Conservation (phyloP, 345 rosid genomes). For the Gossypium herbaceum region DNA sequence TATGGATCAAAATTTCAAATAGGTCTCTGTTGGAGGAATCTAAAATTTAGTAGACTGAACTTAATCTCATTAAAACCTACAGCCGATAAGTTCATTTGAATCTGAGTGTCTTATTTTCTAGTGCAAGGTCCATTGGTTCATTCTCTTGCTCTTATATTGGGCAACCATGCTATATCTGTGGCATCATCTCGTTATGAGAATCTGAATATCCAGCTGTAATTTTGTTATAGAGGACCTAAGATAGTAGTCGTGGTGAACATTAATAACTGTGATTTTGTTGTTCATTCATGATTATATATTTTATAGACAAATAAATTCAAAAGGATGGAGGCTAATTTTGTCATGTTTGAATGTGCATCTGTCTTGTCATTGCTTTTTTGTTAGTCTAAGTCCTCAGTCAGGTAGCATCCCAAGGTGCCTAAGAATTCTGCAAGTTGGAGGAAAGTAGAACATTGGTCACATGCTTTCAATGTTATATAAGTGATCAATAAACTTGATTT, state of each 20-base stretch:
- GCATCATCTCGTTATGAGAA: background rate
- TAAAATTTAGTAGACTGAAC: background rate
- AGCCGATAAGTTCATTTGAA: background rate
- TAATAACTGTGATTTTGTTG: background rate
- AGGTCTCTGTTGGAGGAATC: background rate
- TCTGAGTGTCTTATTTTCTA: background rate
- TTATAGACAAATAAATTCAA: background rate
- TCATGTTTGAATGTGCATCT: background rate
- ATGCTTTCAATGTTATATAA: background rate
- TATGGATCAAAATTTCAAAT: background rate
- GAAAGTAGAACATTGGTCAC: background rate
- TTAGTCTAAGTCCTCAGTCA: background rate
- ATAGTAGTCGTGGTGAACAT: background rate
- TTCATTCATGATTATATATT: background rate
- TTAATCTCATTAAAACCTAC: background rate
- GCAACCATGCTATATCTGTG: background rate
- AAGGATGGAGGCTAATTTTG: background rate
- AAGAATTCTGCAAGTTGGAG: no score
- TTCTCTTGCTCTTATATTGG: background rate
- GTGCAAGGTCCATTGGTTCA: background rate
- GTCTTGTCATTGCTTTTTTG: background rate
- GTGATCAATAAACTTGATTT: background rate
- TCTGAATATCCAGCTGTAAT: background rate
- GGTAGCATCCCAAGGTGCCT: background rate
- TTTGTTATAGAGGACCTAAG: background rate